Conservation (phyloP, 352 stramenopile genomes). For the Phytopythium vexans region DNA sequence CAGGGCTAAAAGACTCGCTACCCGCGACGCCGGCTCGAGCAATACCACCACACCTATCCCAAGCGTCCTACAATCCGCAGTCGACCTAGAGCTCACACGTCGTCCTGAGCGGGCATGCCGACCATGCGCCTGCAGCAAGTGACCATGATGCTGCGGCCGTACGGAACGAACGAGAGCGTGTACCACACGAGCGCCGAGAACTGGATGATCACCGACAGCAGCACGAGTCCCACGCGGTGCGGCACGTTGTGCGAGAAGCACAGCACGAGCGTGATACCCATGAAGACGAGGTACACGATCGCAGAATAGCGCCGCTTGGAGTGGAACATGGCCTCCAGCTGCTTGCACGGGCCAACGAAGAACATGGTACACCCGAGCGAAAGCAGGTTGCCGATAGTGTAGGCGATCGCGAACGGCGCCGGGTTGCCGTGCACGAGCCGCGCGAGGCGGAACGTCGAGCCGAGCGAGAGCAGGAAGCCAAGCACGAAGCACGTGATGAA, state of each 20-base stretch:
- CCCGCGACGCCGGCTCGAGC: too few relatives aligned
- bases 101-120: slow-evolving; percentile 43
- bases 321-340: slow-evolving; percentile 83
- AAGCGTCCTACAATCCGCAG: too few relatives aligned
- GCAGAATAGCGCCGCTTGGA: slow-evolving; percentile 68
- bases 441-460: slow-evolving; percentile 74
- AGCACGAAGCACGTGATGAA: slow-evolving; percentile 78
- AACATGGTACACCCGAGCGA: slow-evolving; percentile 82
- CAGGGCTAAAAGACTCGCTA: too few relatives aligned
- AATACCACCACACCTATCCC: too few relatives aligned
- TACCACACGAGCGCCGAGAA: slow-evolving; percentile 84
- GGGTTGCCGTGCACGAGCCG: slow-evolving; percentile 76
- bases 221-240: slow-evolving; percentile 63
- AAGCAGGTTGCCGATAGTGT: slow-evolving; percentile 84
- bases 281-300: slow-evolving; percentile 75
- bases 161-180: slow-evolving; percentile 86
- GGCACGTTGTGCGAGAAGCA: slow-evolving; percentile 71
- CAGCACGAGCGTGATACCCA: slow-evolving; percentile 68
- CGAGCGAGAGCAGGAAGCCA: slow-evolving; percentile 79
- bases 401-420: slow-evolving; percentile 79
- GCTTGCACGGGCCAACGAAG: slow-evolving; percentile 81
- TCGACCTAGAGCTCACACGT: slow-evolving; percentile 22
- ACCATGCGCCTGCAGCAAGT: slow-evolving; percentile 65
- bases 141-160: slow-evolving; percentile 66
- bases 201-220: slow-evolving; percentile 74